These are phyloP conservation scores for Dissophora globulifera DNA, from an alignment of 192 early-diverging fungal genomes.

Conservation along the genomic window DNA sequence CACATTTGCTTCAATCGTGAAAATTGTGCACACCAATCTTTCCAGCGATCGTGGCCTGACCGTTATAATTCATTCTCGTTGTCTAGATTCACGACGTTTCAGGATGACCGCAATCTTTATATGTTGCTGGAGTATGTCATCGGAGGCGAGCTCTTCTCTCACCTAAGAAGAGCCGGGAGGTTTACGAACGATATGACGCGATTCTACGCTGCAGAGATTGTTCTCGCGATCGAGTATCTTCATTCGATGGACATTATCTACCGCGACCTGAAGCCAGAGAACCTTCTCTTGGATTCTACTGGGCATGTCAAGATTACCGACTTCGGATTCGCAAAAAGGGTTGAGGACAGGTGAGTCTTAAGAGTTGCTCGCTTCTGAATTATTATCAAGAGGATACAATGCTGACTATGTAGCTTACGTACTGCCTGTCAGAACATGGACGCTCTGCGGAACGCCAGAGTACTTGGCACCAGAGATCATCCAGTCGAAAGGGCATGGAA, in stretches of 20 bases:
- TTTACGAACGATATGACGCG: constrained; percentile 96
- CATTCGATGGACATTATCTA: constrained; percentile 96
- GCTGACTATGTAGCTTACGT: too few relatives aligned
- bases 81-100: constrained; percentile 90
- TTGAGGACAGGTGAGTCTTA: constrained; percentile 70
- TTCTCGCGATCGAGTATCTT: constrained; percentile 94
- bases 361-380: background rate
- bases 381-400: too few relatives aligned
- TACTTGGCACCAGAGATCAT: constrained; percentile 98
- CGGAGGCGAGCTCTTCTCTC: constrained; percentile 97
- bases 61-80: constrained; percentile 1
- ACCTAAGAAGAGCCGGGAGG: constrained; percentile 88
- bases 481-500: constrained; percentile 96
- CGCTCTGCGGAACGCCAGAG: constrained; percentile 97
- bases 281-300: constrained; percentile 80
- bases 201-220: constrained; percentile 96
- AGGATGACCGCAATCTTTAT: constrained; percentile 93
- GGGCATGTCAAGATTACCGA: constrained; percentile 98
- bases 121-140: constrained; percentile 97
- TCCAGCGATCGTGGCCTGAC: background rate
- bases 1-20: too few relatives aligned
- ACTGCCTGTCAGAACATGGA: constrained; percentile 86
- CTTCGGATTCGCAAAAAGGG: constrained; percentile 98
- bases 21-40: background rate
- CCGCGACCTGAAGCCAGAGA: constrained; percentile 97